Conservation (phyloP, 768 basidiomycete genomes). For the Leccinum rimulosum region DNA sequence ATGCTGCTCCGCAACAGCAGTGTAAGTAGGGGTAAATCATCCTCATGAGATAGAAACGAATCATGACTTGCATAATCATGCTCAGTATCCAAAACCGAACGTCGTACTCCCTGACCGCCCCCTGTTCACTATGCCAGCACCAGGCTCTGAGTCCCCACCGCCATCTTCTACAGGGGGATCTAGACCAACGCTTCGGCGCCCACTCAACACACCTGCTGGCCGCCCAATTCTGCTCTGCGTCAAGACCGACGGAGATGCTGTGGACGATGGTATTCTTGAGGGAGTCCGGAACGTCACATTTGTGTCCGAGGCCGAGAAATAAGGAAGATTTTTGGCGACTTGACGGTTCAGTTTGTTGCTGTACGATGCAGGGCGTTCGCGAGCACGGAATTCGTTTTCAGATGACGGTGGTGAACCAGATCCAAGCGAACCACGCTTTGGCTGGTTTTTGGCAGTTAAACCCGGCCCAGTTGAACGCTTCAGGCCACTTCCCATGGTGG, state of each 20-base stretch:
- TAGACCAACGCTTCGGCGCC: slow-evolving; percentile 42
- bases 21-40: slow-evolving; percentile 11
- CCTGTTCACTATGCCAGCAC: slow-evolving; percentile 21
- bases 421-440: slow-evolving; percentile 65
- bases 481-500: slow-evolving; percentile 38
- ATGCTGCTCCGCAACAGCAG: slow-evolving; percentile 13
- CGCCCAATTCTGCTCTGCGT: slow-evolving; percentile 48
- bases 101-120: slow-evolving; percentile 30
- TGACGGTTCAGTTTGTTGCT: slow-evolving; percentile 23
- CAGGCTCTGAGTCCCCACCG: slow-evolving; percentile 16
- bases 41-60: slow-evolving; percentile 8
- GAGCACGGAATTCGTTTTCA: slow-evolving; percentile 24
- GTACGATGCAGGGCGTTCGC: slow-evolving; percentile 29
- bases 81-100: slow-evolving; percentile 19
- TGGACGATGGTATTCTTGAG: slow-evolving; percentile 40
- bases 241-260: slow-evolving; percentile 30
- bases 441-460: slow-evolving; percentile 39
- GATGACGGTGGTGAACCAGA: slow-evolving; percentile 34
- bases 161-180: slow-evolving; percentile 25
- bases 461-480: slow-evolving; percentile 61
- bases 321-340: slow-evolving; percentile 38
- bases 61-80: slow-evolving; percentile 15
- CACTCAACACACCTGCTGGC: slow-evolving; percentile 37
- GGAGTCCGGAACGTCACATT: slow-evolving; percentile 49
- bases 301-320: slow-evolving; percentile 39